phyloP scores from a whole-genome alignment of 176 grass and related monocot species.

The Chloris gayana region DNA sequence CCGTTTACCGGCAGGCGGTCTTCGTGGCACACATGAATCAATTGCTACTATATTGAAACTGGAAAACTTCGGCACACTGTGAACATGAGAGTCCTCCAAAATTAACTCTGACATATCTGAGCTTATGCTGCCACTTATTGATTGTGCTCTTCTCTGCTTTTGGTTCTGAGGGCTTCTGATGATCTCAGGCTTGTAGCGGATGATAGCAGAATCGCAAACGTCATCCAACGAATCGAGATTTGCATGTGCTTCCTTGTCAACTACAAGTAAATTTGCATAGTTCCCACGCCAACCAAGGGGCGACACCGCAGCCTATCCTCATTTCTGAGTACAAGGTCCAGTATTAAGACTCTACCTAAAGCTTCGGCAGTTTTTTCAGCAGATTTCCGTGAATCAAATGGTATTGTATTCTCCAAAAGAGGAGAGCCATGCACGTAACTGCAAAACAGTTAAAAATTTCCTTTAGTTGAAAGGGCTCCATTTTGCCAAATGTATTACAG shows the following conservation, averaged over 20 bases:
- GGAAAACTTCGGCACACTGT: conserved; percentile 37
- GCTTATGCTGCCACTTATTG: conserved; percentile 69
- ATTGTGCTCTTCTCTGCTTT: conserved; percentile 71
- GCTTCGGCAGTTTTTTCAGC: conserved; percentile 80
- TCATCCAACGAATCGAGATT: conserved; percentile 69
- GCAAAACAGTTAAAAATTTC: conserved; percentile 46
- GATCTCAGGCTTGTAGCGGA: conserved; percentile 61
- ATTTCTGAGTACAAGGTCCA: conserved; percentile 90
- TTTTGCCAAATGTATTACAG: conserved; percentile 26
- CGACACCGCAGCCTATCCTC: conserved; percentile 90
- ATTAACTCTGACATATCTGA: conserved; percentile 49
- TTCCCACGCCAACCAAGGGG: conserved; percentile 95
- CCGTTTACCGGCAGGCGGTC: conserved; percentile 80
- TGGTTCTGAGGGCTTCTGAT: conserved; percentile 53
- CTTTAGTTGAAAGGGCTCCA: conserved; percentile 25
- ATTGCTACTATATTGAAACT: conserved; percentile 82
- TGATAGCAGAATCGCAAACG: conserved; percentile 53
- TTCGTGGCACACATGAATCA: conserved; percentile 84
- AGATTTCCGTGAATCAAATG: conserved; percentile 67
- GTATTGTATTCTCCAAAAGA: conserved; percentile 63
- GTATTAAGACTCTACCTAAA: conserved; percentile 84
- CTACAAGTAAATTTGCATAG: conserved; percentile 81
- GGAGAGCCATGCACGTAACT: conserved; percentile 93
- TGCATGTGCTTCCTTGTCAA: conserved; percentile 59
- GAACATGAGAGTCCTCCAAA: conserved; percentile 42